A percentile compares a stretch with the other conserved stretches of the same genome.
These are phyloP conservation scores for Melastoma candidum DNA, from an alignment of 441 rosid species.

Conservation along the genomic window DNA sequence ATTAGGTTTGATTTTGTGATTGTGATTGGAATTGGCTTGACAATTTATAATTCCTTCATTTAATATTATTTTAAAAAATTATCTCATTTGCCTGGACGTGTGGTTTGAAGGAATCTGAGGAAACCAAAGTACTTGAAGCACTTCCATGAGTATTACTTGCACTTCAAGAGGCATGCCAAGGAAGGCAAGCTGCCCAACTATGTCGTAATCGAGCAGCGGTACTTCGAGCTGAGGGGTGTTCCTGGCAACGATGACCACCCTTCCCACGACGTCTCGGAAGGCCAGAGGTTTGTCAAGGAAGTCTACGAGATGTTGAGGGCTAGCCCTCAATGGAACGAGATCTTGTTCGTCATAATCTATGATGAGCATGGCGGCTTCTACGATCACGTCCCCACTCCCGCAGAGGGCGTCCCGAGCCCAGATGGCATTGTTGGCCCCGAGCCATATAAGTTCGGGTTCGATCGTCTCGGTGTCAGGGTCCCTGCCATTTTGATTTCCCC, in stretches of 20 bases:
- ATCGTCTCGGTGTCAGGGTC: constrained; percentile 81
- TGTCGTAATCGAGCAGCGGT: constrained; percentile 69
- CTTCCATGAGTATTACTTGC: constrained; percentile 28
- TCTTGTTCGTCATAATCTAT: constrained; percentile 43
- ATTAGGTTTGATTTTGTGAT: too few species aligned
- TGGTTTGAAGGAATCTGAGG: too few species aligned
- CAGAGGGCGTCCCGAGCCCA: constrained; percentile 65
- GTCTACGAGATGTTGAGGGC: constrained; percentile 73
- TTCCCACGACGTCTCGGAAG: constrained; percentile 30
- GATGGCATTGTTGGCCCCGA: constrained; percentile 59
- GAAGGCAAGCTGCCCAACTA: constrained; percentile 68
- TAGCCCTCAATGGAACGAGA: constrained; percentile 86
- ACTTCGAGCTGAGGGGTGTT: constrained; percentile 32
- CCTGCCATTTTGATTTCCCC: constrained; percentile 78
- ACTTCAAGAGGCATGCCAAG: too few species aligned
- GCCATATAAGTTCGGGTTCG: constrained; percentile 64
- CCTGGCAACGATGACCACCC: not conserved
- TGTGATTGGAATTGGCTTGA: too few species aligned
- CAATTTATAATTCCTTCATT: too few species aligned
- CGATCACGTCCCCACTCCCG: constrained; percentile 86
- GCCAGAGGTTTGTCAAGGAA: constrained; percentile 66
- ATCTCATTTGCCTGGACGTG: too few species aligned
- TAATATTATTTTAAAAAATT: too few species aligned
- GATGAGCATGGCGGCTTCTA: constrained; percentile 95
- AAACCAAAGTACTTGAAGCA: constrained; percentile 17